Conservation (phyloP, 192 early-diverging fungal species). For the Coemansia sp. region DNA sequence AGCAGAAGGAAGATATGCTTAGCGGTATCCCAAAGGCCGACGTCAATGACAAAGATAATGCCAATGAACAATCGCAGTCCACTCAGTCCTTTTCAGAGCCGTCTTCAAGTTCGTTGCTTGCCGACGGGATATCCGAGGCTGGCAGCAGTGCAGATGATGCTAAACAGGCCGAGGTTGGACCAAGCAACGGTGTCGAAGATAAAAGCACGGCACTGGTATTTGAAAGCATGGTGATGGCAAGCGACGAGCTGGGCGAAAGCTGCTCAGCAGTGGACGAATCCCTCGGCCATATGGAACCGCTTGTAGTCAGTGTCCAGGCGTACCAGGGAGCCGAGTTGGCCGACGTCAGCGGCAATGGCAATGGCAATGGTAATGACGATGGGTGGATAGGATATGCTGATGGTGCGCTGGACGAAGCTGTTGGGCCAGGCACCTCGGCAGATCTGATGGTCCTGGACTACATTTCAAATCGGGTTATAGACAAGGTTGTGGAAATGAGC, state of each 20-base stretch:
- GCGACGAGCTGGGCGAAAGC: not conserved
- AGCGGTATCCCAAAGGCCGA: not conserved
- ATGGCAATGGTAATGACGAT: not conserved
- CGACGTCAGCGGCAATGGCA: not conserved
- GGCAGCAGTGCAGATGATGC: not conserved
- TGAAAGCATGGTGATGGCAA: constrained; percentile 1
- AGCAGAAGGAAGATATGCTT: not conserved
- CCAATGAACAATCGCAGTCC: not conserved
- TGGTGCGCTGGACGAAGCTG: not conserved
- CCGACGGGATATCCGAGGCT: not conserved
- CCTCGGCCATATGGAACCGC: not conserved
- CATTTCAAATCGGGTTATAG: constrained; percentile 34
- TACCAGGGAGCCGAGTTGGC: not conserved
- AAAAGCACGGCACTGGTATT: not conserved
- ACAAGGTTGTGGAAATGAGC: constrained; percentile 13
- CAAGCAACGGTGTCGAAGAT: not conserved
- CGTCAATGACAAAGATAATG: no score
- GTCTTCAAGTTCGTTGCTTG: not conserved
- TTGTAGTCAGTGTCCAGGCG: not conserved
- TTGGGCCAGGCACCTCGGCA: constrained; percentile 16
- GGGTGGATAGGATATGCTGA: not conserved
- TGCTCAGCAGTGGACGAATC: not conserved
- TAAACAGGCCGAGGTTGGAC: not conserved
- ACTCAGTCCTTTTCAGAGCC: not conserved
- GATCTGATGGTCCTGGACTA: constrained; percentile 48